Evolutionary conservation across 306 rosid genomes (phyloP).

Genomic region (Pyrus communis): DNA sequence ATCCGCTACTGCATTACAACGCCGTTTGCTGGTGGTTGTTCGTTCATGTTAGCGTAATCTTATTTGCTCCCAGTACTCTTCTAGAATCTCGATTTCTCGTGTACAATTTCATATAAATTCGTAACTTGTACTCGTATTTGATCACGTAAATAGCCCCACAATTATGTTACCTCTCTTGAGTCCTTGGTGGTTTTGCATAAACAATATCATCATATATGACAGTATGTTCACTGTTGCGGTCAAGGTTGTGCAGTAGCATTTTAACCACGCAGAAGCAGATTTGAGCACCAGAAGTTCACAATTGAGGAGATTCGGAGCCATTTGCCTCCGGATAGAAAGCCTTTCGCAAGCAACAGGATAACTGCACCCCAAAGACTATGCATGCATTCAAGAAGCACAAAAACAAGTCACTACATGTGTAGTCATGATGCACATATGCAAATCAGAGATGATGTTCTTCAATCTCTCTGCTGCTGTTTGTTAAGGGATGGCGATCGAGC

Average conservation of each 20-base stretch:
- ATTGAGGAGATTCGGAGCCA: constrained; percentile 53
- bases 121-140: not conserved
- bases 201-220: not conserved
- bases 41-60: not conserved
- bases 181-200: no score
- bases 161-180: not conserved
- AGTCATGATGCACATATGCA: not conserved
- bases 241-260: constrained; percentile 43
- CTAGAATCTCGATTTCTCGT: not conserved
- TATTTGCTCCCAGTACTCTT: no score
- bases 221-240: not conserved
- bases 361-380: constrained; percentile 37
- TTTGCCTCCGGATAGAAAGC: constrained; percentile 28
- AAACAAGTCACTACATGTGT: not conserved
- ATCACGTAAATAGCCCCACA: not conserved
- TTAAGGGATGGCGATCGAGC: constrained; percentile 65
- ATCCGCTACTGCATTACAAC: no score
- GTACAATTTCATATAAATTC: not conserved
- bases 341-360: constrained; percentile 11
- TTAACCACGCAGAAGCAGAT: constrained; percentile 54
- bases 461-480: constrained; percentile 43
- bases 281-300: constrained; percentile 65
- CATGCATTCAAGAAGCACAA: not conserved
- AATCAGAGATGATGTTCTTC: constrained; percentile 36
- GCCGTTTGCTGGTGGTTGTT: not conserved